Conservation (phyloP, 176 grass and related monocot species). For the Aegilops bicornis region DNA sequence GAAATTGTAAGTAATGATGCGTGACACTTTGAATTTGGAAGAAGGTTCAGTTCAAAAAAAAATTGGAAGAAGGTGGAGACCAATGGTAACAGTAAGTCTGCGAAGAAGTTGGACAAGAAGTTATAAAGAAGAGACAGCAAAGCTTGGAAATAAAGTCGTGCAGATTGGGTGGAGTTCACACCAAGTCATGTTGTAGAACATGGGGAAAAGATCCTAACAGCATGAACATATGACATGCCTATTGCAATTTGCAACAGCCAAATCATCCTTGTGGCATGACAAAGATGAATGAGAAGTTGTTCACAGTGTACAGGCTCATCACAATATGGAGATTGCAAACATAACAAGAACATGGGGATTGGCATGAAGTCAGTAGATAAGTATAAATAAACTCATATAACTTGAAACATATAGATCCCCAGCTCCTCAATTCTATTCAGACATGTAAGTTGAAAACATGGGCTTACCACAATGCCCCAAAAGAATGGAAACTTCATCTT, state of each 20-base stretch:
- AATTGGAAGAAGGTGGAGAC: neutral
- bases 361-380: neutral
- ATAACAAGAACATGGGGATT: neutral
- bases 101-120: neutral
- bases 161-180: neutral
- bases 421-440: neutral
- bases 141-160: neutral
- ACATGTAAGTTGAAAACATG: neutral
- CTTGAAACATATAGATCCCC: neutral
- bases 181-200: constrained; percentile 5
- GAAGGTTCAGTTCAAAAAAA: neutral
- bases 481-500: neutral
- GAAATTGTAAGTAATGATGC: neutral
- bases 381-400: neutral
- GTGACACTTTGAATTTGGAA: neutral
- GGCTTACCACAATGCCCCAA: neutral
- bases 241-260: neutral
- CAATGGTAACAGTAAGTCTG: neutral
- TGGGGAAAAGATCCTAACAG: neutral
- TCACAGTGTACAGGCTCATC: neutral
- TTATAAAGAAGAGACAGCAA: neutral
- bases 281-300: neutral
- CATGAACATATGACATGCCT: neutral
- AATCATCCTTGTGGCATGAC: neutral
- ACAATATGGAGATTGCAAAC: neutral